Percentiles rank a stretch among this genome's conserved stretches.
Evolutionary conservation across 2,329 filamentous ascomycete species (phyloP).

Genomic region (Nemania abortiva): DNA sequence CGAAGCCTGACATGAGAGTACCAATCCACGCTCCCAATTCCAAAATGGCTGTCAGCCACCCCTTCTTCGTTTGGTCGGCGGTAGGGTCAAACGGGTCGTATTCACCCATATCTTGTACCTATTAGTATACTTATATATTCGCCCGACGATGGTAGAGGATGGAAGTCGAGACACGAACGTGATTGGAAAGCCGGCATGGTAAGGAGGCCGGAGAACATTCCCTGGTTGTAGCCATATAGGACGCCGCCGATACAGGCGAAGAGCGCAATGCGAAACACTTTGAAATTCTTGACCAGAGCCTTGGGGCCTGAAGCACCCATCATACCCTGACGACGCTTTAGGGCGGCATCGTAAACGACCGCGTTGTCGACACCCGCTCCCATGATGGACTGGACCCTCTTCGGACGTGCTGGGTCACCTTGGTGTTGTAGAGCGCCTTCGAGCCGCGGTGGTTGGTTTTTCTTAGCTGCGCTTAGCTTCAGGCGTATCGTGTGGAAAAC

Average conservation of each 20-base stretch:
- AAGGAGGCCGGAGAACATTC: constrained; percentile 79
- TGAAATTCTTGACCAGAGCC: constrained; percentile 68
- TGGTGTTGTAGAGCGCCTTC: neutral
- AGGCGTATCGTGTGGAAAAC: neutral
- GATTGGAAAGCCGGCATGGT: constrained; percentile 66
- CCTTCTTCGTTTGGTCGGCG: constrained; percentile 66
- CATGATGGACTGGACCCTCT: constrained; percentile 24
- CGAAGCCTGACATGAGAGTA: constrained; percentile 74
- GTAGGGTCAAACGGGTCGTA: constrained; percentile 60
- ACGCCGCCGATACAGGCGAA: constrained; percentile 74
- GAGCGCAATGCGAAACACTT: constrained; percentile 69
- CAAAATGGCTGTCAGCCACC: constrained; percentile 75
- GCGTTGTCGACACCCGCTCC: constrained; percentile 47
- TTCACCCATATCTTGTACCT: constrained; percentile 64
- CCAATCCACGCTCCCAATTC: constrained; percentile 85
- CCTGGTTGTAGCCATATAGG: constrained; percentile 80
- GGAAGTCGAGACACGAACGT: constrained; percentile 54
- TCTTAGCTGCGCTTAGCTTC: constrained; percentile 3
- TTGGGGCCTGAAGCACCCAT: constrained; percentile 58
- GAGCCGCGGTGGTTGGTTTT: neutral
- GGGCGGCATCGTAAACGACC: constrained; percentile 57
- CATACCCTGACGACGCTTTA: constrained; percentile 57
- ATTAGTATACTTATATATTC: constrained; percentile 18
- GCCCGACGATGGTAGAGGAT: neutral
- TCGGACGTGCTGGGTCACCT: neutral